phyloP scores from a whole-genome alignment of 768 basidiomycete genomes.

The Ramaria sp. region DNA sequence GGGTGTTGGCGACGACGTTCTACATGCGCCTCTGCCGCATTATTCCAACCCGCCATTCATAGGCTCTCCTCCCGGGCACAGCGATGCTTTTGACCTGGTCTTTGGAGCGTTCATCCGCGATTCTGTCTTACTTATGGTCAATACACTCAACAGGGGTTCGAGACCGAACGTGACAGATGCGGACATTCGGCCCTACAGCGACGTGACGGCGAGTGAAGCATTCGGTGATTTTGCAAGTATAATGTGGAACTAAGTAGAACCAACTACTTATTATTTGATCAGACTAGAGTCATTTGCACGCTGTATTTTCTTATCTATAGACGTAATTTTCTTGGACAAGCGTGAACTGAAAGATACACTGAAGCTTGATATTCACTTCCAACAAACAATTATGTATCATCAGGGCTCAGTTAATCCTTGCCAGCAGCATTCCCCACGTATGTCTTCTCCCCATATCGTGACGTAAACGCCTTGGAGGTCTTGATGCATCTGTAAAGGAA shows the following conservation, averaged over 20 bases:
- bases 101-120: constrained; percentile 57
- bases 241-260: constrained; percentile 13
- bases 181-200: constrained; percentile 48
- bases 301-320: too few relatives aligned
- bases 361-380: too few relatives aligned
- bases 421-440: too few relatives aligned
- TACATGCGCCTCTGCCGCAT: constrained; percentile 51
- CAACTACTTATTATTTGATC: too few relatives aligned
- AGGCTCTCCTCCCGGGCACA: constrained; percentile 40
- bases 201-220: constrained; percentile 37
- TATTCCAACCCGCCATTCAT: constrained; percentile 48
- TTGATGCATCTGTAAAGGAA: too few relatives aligned
- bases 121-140: constrained; percentile 39
- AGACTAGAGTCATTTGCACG: too few relatives aligned
- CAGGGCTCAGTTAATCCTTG: too few relatives aligned
- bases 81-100: constrained; percentile 58
- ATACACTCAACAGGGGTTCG: constrained; percentile 38
- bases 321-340: too few relatives aligned
- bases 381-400: too few relatives aligned
- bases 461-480: too few relatives aligned
- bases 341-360: too few relatives aligned
- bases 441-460: too few relatives aligned
- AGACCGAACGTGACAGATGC: constrained; percentile 30
- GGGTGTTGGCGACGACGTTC: constrained; percentile 63
- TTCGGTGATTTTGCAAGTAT: constrained; percentile 48